Conservation (phyloP, 345 rosid genomes). For the Salix exigua region DNA sequence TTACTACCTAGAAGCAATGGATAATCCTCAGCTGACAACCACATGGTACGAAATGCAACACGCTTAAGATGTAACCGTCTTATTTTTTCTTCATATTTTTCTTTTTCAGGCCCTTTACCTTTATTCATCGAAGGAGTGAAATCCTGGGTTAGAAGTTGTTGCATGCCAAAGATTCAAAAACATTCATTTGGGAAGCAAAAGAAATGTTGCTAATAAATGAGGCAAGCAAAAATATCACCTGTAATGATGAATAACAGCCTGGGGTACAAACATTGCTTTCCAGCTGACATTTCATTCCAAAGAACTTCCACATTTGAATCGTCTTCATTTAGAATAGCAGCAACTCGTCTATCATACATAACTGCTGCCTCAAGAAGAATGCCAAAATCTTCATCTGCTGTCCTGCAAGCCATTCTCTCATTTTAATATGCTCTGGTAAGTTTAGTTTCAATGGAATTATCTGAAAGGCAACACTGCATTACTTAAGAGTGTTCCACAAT, state of each 20-base stretch:
- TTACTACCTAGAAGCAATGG: constrained; percentile 76
- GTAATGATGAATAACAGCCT: constrained; percentile 80
- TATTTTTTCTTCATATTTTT: constrained; percentile 80
- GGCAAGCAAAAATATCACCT: constrained; percentile 38
- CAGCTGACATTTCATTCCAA: constrained; percentile 49
- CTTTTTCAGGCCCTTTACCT: constrained; percentile 97
- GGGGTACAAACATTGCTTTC: constrained; percentile 56
- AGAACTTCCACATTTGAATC: constrained; percentile 38
- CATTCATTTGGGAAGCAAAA: not conserved
- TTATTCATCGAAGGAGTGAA: constrained; percentile 8
- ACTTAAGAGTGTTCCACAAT: too few species aligned
- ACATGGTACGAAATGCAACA: constrained; percentile 93
- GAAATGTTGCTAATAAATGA: not conserved
- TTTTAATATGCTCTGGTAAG: not conserved
- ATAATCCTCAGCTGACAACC: constrained; percentile 94
- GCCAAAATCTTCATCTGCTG: constrained; percentile 96
- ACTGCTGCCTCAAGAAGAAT: constrained; percentile 94
- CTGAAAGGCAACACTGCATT: too few species aligned
- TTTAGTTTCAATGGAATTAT: not conserved
- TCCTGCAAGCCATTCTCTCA: constrained; percentile 45
- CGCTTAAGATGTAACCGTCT: constrained; percentile 65
- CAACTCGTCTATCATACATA: constrained; percentile 92
- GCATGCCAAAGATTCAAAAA: not conserved
- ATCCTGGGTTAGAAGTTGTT: constrained; percentile 2
- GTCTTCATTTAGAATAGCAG: constrained; percentile 65